Conservation (phyloP, 257 asterid species). For the Verbena officinalis region DNA sequence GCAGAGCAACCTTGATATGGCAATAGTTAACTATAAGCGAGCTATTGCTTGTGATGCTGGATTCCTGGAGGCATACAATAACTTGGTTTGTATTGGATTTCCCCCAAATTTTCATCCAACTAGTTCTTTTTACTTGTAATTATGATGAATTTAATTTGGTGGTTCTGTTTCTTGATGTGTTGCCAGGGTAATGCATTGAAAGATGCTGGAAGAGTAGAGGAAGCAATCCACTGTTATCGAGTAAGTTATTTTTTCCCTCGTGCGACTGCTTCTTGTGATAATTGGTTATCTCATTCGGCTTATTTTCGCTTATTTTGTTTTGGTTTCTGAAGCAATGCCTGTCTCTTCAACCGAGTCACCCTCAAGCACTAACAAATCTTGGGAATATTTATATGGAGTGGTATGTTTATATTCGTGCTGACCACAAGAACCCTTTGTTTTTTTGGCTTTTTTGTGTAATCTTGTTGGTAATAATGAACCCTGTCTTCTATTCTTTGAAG, state of each 20-base stretch:
- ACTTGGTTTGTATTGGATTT: conserved; percentile 59
- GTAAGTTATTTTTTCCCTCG: conserved; percentile 47
- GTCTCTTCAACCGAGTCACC: conserved; percentile 91
- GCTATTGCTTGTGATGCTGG: conserved; percentile 93
- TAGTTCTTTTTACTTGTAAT: conserved; percentile 6
- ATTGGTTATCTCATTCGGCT: conserved; percentile 24
- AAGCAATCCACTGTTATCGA: conserved; percentile 88
- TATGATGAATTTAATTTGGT: conserved; percentile 19
- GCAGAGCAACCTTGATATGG: conserved; percentile 95
- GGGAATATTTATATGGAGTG: conserved; percentile 99
- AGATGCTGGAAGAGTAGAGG: conserved; percentile 96
- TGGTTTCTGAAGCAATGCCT: conserved; percentile 79
- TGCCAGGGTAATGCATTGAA: conserved; percentile 93
- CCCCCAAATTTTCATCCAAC: neutral
- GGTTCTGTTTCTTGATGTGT: conserved; percentile 19
- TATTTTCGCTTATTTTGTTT: conserved; percentile 26
- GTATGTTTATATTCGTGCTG: conserved; percentile 42
- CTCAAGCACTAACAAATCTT: conserved; percentile 97
- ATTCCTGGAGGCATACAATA: conserved; percentile 95
- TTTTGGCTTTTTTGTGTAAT: neutral
- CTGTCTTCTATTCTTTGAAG: conserved; percentile 40
- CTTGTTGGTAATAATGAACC: conserved; percentile 20
- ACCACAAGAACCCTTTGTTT: neutral
- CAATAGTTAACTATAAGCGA: conserved; percentile 83
- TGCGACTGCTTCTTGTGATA: neutral